Conservation (phyloP, 1,139 yeast species). For the Kodamaea derodonti region DNA sequence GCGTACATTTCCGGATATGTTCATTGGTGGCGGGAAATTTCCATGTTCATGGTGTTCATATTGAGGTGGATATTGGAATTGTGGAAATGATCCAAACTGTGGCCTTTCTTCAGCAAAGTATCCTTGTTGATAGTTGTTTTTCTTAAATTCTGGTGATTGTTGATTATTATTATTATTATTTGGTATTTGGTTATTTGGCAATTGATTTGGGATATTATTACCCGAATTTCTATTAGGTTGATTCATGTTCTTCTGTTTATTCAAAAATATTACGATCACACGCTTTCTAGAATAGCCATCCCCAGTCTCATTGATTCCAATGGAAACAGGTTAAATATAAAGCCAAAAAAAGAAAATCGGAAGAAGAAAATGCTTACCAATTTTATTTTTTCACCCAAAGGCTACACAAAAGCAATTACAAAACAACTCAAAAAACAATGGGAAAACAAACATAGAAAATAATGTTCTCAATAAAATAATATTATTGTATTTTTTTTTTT, state of each 20-base stretch:
- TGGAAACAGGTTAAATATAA: background rate
- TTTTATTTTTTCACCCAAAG: background rate
- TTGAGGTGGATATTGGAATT: constrained; percentile 6
- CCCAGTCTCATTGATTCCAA: background rate
- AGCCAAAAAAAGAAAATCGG: background rate
- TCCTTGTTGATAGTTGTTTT: constrained; percentile 1
- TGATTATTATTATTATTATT: too few relatives aligned
- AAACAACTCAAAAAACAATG: background rate
- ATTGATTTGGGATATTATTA: background rate
- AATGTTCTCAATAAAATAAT: too few relatives aligned
- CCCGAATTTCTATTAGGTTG: background rate
- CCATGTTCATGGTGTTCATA: background rate
- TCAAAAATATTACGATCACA: background rate
- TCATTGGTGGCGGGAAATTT: constrained; percentile 1
- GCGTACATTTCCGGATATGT: background rate
- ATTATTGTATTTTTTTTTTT: too few relatives aligned
- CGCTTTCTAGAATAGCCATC: background rate
- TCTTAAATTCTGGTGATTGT: constrained; percentile 1
- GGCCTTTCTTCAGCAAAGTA: background rate
- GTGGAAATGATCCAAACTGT: constrained; percentile 4
- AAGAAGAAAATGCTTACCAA: background rate
- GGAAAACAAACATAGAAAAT: too few relatives aligned
- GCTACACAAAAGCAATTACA: background rate
- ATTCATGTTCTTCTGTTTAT: background rate
- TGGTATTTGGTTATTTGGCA: background rate